Evolutionary conservation across 768 basidiomycete species (phyloP), one percentile per base, ranked within the genome.

Genomic region (Trametes villosa): DNA sequence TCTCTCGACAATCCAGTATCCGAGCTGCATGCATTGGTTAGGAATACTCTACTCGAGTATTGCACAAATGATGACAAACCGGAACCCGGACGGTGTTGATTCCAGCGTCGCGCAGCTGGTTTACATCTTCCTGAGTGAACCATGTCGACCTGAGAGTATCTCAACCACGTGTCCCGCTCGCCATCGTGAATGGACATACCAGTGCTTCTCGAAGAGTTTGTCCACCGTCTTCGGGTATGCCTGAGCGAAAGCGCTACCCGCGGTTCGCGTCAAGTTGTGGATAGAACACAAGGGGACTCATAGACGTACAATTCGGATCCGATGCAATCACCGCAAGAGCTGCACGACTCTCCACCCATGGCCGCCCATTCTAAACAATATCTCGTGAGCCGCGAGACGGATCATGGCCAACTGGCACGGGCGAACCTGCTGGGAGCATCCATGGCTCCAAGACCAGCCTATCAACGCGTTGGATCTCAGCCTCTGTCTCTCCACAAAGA

Each of bases 61-160:
- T 26, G 34, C 26, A 18, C 20, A 20, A 57, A 9, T 7, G 31
- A 9, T n/a, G 18, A 55, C 86, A 59, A 65, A 90, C 89, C 0
- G 91, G 91, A 65, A 92, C 77, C 31, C 91, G 85, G 61, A 89
- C 87, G 18, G 88, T 88, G 66, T 93, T 92, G 63, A 92, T 85
- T 4, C 87, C 87, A 2, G 77, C 75, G 4, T 65, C 72, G 15
- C 71, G 73, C 11, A 93, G 74, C n/a, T 78, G 66, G 48, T 83
- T 57, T 18, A 92, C 86, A 59, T 92, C 83, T 1, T 72, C 51
- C 60, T 88, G 75, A 9, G 77, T 87, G 70, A 93, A 91, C 91
- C 91, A 93, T 0, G 84, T 83, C 11, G 79, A 67, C 87, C 86
- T 87, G 29, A 13, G 13, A 2, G 15, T 36, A 12, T 36, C 4